Base-by-base conservation (phyloP, 768 basidiomycete genomes). In the Botryobasidium botryosum region DNA sequence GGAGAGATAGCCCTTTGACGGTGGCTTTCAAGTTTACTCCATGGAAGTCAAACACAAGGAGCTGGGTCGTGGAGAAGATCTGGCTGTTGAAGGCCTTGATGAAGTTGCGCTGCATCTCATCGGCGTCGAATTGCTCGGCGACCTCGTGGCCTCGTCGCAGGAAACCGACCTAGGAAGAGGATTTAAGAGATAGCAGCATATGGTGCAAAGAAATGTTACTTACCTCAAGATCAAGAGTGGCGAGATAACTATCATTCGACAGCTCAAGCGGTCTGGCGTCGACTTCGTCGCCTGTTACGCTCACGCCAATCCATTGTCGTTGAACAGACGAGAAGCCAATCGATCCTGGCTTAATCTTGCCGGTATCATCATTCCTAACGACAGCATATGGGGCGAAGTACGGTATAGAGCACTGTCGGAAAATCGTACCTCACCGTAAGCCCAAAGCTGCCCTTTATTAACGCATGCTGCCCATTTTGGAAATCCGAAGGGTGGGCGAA, bases 251-350 rank as follows among this genome's bases (percentile, higher is more conserved):
- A 61, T 13, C 74, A 71, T 7, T 71, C 27, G 44, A 31, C 21
- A 53, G 18, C 21, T 64, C 57, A 18, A 85, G 68, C 2, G 71
- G 60, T 45, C 81, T 76, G 31, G 92, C 68, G 13, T 77, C 70
- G 43, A 84, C 79, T 12, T 66, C 56, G 56, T 94, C 90, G 0
- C 87, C 87, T 2, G 67, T 60, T 32, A 80, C 61, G 13, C 87
- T 87, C 5, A 96, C 68, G 4, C 78, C 79, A 35, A 90, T 80
- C 88, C 88, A 99, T 63, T 84, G 77, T 7, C 94, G 74, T 48
- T 88, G 84, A 47, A 75, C 62, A 20, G 74, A 68, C 24, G 82
- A 79, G 5, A 77, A 75, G n/a, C 80, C 88, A 24, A 97, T 68
- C 2, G 64, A 61, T 3, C 84, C 80, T 1, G 75, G 74, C 4